Evolutionary conservation across 2,329 filamentous ascomycete species (phyloP).

Genomic region (Fusarium dlaminii): DNA sequence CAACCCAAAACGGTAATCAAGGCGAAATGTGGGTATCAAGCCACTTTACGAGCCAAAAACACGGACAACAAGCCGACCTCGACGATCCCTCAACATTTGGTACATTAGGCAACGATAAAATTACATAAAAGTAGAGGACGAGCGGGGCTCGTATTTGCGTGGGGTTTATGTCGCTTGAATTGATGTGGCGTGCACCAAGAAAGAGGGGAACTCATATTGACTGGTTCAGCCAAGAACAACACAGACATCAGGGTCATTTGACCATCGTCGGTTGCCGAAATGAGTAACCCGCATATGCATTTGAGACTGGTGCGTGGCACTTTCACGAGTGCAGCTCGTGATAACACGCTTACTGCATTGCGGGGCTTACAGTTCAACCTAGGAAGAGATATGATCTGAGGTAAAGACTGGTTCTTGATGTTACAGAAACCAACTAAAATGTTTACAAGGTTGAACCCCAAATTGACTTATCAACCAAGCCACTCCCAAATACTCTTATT

Average conservation of each 20-base stretch:
- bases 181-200: neutral
- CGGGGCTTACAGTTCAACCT: neutral
- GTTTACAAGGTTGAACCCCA: constrained; percentile 33
- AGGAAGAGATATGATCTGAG: neutral
- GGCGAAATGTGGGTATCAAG: neutral
- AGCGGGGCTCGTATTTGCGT: constrained; percentile 3
- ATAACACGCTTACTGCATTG: neutral
- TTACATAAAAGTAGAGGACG: neutral
- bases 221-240: neutral
- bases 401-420: neutral
- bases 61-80: constrained; percentile 8
- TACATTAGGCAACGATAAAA: neutral
- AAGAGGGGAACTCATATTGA: constrained; percentile 8
- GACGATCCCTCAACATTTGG: neutral
- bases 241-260: constrained; percentile 24
- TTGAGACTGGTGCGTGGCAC: neutral
- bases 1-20: constrained; percentile 2
- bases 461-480: constrained; percentile 35
- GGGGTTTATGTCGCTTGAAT: neutral
- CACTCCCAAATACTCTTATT: constrained; percentile 42
- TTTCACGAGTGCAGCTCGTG: neutral
- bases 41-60: neutral
- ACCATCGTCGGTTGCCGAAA: neutral
- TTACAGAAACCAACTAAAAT: neutral
- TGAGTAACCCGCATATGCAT: neutral